Conservation (phyloP, 2,329 filamentous ascomycete genomes). For the Aspergillus niger region DNA sequence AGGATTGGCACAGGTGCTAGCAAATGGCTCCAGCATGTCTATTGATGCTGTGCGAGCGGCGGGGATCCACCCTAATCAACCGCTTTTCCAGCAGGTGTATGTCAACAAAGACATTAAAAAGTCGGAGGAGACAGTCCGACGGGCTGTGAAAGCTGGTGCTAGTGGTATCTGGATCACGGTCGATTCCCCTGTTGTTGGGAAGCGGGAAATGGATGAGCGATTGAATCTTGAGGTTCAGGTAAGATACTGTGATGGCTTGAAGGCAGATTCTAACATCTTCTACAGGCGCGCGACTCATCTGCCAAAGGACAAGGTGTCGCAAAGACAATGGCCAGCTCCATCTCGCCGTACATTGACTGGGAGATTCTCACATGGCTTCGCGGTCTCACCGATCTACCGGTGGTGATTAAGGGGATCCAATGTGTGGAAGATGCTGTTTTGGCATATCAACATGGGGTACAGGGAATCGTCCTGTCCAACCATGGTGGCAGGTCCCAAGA, state of each 20-base stretch:
- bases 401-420: slow-evolving; percentile 48
- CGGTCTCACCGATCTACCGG: slow-evolving; percentile 35
- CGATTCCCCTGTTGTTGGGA: slow-evolving; percentile 37
- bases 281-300: slow-evolving; percentile 1
- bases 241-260: neutral
- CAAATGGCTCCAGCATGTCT: slow-evolving; percentile 44
- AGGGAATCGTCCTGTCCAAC: slow-evolving; percentile 47
- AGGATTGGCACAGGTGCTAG: slow-evolving; percentile 40
- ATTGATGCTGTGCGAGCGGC: slow-evolving; percentile 42
- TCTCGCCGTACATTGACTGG: slow-evolving; percentile 35
- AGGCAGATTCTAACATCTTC: neutral
- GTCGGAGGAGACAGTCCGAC: slow-evolving; percentile 28
- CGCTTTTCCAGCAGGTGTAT: slow-evolving; percentile 43
- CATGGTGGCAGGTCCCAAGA: slow-evolving; percentile 53
- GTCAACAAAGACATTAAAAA: slow-evolving; percentile 35
- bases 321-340: slow-evolving; percentile 32
- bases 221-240: slow-evolving; percentile 30
- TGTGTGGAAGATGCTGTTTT: slow-evolving; percentile 53
- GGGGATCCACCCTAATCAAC: slow-evolving; percentile 22
- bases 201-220: slow-evolving; percentile 36
- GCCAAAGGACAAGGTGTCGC: slow-evolving; percentile 29
- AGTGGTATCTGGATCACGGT: slow-evolving; percentile 38
- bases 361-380: slow-evolving; percentile 44
- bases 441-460: slow-evolving; percentile 49
- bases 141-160: slow-evolving; percentile 30